Conservation (phyloP, 106 monocot species). For the Acanthochlamys bracteata region DNA sequence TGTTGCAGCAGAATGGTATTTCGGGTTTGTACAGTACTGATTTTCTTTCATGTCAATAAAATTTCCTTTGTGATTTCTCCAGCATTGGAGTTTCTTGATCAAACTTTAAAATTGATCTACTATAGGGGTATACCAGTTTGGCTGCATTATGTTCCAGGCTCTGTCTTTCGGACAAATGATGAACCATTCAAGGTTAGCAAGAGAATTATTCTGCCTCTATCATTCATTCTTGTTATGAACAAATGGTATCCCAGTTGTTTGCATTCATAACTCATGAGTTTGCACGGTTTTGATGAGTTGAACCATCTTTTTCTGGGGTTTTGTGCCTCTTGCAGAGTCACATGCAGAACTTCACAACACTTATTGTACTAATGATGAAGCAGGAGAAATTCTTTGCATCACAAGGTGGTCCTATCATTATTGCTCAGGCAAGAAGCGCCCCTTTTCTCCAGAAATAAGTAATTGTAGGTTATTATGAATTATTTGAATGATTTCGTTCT, state of each 20-base stretch:
- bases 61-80: no score
- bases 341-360: constrained; percentile 4
- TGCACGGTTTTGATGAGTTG: no score
- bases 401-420: constrained; percentile 5
- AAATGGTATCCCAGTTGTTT: no score
- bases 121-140: constrained; percentile 85
- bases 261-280: no score
- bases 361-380: constrained; percentile 3
- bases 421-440: constrained; percentile 7
- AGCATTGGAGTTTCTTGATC: no score
- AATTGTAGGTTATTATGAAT: no score
- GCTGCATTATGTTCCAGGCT: constrained; percentile 74
- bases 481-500: no score
- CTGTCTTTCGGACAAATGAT: constrained; percentile 68
- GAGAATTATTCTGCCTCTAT: not conserved
- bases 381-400: constrained; percentile 1
- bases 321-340: constrained; percentile 1
- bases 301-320: no score
- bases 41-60: no score
- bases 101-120: no score
- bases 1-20: constrained; percentile 92
- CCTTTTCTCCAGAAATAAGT: no score
- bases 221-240: not conserved
- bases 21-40: constrained; percentile 56
- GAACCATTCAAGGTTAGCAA: constrained; percentile 84